Evolutionary conservation across 2,329 filamentous ascomycete species (phyloP), one percentile per base, ranked within the genome.

Genomic region (Stagonosporopsis rhizophila): DNA sequence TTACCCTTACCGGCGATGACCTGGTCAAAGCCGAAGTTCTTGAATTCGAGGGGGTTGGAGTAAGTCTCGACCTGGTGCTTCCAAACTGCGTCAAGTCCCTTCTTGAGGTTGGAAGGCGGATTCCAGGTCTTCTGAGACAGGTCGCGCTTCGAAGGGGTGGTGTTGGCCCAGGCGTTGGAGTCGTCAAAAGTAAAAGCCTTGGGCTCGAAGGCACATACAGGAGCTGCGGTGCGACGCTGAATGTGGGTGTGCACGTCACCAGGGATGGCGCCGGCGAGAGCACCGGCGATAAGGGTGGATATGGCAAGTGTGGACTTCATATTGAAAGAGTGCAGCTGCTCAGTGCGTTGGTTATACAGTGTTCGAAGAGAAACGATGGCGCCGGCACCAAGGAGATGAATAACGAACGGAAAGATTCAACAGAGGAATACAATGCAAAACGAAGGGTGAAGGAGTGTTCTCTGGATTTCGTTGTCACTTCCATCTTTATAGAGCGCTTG

Each of bases 1-100:
- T 65, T 72, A 62, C 78, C 69, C 47, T 72, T 66, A 52, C 39
- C 61, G 22, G 57, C 68, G 12, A 73, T 62, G 54, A 72, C 58
- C 47, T 69, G 65, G 57, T 74, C 71, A 50, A 65, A 74, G 34
- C 67, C 66, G 44, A 67, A 73, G 63, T 73, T 73, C 59, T 66
- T 70, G 61, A 72, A 72, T 48, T 53, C 59, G 3, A 70, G 59
- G 7, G 51, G 22, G 19, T 65, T 6, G 17, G 66, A 59, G 61
- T 68, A 70, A 7, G 66, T 69, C 14, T 35, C 39, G 19, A 70
- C 49, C 28, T 69, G 45, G 54, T 70, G 65, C 44, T 68, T 60
- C 67, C 66, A 70, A 45, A 69, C 66, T 44, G 68, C 15, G 12
- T 68, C 58, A 23, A 70, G 65, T 1, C 59, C 58, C 1, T 53